Percentiles rank a stretch among this genome's conserved stretches.
phyloP scores from a whole-genome alignment of 106 monocot species.

The Posidonia australis region DNA sequence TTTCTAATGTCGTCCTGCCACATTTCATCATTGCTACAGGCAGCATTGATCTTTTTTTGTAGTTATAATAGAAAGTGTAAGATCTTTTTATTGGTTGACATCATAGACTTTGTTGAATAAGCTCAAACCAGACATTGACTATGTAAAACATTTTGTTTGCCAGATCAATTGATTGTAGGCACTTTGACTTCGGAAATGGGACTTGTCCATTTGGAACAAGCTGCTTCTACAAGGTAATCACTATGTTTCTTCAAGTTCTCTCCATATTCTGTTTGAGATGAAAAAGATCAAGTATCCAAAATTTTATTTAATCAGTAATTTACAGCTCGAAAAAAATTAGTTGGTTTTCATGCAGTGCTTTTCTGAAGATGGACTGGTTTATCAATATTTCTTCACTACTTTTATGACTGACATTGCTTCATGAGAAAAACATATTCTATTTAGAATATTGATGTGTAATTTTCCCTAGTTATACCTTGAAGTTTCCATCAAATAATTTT shows the following conservation, averaged over 20 bases:
- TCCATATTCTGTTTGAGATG: not conserved
- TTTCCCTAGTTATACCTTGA: too few relatives aligned
- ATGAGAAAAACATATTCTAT: too few relatives aligned
- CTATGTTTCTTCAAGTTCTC: not conserved
- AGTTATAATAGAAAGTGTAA: too few relatives aligned
- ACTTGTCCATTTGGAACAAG: slow-evolving; percentile 87
- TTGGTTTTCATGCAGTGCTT: not conserved
- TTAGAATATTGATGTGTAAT: too few relatives aligned
- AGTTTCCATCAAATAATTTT: too few relatives aligned
- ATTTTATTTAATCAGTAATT: too few relatives aligned
- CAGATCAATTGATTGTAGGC: slow-evolving; percentile 95
- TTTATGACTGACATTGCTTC: too few relatives aligned
- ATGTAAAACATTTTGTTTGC: slow-evolving; percentile 3
- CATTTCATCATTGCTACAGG: not conserved
- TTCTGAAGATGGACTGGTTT: too few relatives aligned
- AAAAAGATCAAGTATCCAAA: too few relatives aligned
- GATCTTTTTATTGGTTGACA: not conserved
- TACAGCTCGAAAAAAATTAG: too few relatives aligned
- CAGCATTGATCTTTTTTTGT: too few relatives aligned
- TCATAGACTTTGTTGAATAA: not conserved
- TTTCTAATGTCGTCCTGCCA: not conserved
- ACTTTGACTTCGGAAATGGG: slow-evolving; percentile 92
- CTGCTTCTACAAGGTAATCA: slow-evolving; percentile 87
- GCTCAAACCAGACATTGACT: not conserved
- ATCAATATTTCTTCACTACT: too few relatives aligned